Evolutionary conservation across 2,329 filamentous ascomycete species (phyloP).

Genomic region (Aspergillus melleus): DNA sequence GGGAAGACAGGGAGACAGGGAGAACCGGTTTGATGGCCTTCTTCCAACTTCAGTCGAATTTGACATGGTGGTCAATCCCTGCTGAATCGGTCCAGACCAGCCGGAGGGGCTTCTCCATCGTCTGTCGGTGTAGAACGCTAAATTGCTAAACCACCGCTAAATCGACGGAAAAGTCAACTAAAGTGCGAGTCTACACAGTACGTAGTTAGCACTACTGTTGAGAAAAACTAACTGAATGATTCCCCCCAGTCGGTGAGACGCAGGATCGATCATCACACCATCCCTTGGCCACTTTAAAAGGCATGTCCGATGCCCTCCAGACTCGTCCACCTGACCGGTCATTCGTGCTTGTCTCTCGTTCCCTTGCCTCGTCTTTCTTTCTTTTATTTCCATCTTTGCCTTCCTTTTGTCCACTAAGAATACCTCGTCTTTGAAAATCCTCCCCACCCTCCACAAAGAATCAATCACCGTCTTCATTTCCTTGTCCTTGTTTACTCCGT

Average conservation of each 20-base stretch:
- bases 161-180: no score
- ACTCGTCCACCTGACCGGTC: background rate
- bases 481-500: no score
- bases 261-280: background rate
- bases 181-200: no score
- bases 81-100: background rate
- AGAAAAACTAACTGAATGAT: no score
- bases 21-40: background rate
- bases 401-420: background rate
- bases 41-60: background rate
- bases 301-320: background rate
- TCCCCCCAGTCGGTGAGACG: background rate
- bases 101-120: background rate
- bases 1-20: no score
- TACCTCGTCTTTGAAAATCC: background rate
- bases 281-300: background rate
- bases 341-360: background rate
- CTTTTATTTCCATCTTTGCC: background rate
- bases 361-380: conserved; percentile 4
- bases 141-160: no score
- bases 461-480: no score
- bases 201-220: no score
- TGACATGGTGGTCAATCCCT: background rate
- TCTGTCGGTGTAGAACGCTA: no score
- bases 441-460: no score